Percentiles rank a stretch among this genome's conserved stretches.
These are phyloP conservation scores for Pichiaceae sp. DNA, from an alignment of 1,139 yeast genomes.

Conservation along the genomic window DNA sequence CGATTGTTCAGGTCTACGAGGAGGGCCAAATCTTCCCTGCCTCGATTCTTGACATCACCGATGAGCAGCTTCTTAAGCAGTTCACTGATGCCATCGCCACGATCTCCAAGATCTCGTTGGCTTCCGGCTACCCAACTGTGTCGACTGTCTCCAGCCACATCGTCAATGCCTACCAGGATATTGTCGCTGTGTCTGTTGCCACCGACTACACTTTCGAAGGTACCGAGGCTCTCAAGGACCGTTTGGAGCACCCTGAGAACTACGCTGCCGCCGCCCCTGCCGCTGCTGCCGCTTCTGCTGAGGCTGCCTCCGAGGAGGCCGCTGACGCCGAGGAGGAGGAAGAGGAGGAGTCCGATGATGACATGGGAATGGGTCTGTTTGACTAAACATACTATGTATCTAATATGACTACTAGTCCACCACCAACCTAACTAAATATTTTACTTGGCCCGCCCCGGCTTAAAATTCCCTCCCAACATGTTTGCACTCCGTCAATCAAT, in stretches of 20 bases:
- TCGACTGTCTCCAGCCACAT: conserved; percentile 99
- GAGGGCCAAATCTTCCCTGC: conserved; percentile 98
- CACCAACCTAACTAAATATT: not conserved
- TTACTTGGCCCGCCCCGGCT: not conserved
- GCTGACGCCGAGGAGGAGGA: conserved; percentile 70
- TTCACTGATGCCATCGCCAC: conserved; percentile 87
- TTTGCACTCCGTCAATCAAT: not conserved
- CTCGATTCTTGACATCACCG: conserved; percentile 95
- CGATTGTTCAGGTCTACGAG: conserved; percentile 95
- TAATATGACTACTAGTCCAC: conserved; percentile 3
- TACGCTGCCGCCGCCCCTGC: conserved; percentile 96
- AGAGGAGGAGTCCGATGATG: conserved; percentile 65
- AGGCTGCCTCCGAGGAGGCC: conserved; percentile 56
- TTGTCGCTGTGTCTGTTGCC: conserved; percentile 96
- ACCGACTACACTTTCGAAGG: conserved; percentile 99
- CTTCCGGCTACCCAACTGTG: conserved; percentile 98
- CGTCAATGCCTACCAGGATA: conserved; percentile 98
- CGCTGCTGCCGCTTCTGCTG: conserved; percentile 71
- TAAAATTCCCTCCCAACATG: not conserved
- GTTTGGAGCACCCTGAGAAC: conserved; percentile 99
- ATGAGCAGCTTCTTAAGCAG: conserved; percentile 90
- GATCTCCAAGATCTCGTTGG: conserved; percentile 95
- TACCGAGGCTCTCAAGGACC: conserved; percentile 97
- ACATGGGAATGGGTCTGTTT: conserved; percentile 98
- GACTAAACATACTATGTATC: conserved; percentile 50